phyloP scores from a whole-genome alignment of 2,329 filamentous ascomycete species.

The Geoglossum cookeanum region DNA sequence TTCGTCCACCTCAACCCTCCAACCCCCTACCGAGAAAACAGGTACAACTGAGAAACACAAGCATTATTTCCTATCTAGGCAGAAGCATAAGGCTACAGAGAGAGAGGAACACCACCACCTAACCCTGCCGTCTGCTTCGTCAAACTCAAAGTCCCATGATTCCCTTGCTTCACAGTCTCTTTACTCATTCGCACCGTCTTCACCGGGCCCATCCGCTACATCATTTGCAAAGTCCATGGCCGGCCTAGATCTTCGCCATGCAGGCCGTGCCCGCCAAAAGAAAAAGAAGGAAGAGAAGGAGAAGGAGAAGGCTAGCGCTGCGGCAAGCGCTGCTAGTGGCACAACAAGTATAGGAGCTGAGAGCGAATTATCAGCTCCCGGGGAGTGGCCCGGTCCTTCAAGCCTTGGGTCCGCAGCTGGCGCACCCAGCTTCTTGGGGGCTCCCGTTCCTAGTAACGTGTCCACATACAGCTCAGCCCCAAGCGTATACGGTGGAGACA shows the following conservation, averaged over 20 bases:
- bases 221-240: constrained; percentile 69
- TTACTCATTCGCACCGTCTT: constrained; percentile 64
- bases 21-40: constrained; percentile 38
- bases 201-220: constrained; percentile 43
- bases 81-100: constrained; percentile 56
- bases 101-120: constrained; percentile 52
- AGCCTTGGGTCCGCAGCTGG: neutral
- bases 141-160: constrained; percentile 58
- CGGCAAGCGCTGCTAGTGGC: constrained; percentile 20
- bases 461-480: neutral
- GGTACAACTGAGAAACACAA: constrained; percentile 56
- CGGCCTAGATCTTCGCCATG: constrained; percentile 59
- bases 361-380: neutral
- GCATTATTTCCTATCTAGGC: constrained; percentile 60
- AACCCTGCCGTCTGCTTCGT: constrained; percentile 54
- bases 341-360: constrained; percentile 4
- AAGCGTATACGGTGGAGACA: neutral
- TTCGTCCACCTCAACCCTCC: constrained; percentile 56
- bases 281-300: constrained; percentile 41
- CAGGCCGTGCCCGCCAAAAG: constrained; percentile 55
- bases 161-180: constrained; percentile 55
- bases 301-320: constrained; percentile 24
- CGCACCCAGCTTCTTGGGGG: neutral
- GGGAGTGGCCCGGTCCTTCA: neutral
- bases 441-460: neutral